These are phyloP conservation scores for Trypanosoma lewisi DNA, from an alignment of 208 protist genomes.

Conservation along the genomic window DNA sequence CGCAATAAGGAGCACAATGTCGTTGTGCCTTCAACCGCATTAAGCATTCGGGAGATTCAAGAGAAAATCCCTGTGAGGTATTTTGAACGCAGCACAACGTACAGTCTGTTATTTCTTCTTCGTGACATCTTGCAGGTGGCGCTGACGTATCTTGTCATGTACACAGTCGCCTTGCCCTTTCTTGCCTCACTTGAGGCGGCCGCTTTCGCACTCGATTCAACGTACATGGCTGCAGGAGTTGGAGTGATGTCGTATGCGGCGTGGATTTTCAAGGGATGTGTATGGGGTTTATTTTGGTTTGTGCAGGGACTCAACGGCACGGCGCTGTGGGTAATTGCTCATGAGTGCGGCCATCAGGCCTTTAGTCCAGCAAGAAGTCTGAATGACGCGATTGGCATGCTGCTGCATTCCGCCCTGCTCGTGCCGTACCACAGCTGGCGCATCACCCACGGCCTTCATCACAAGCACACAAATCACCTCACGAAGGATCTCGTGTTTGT, in stretches of 20 bases:
- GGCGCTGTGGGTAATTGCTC: slow-evolving; percentile 92
- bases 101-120: slow-evolving; percentile 49
- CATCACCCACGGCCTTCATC: slow-evolving; percentile 91
- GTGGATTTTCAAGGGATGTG: slow-evolving; percentile 33
- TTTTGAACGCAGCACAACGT: slow-evolving; percentile 52
- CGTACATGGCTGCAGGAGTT: not conserved
- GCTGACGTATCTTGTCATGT: slow-evolving; percentile 59
- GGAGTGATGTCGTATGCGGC: not conserved
- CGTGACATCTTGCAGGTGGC: slow-evolving; percentile 65
- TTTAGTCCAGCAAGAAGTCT: slow-evolving; percentile 75
- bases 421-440: slow-evolving; percentile 94
- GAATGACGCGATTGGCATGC: slow-evolving; percentile 89
- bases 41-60: slow-evolving; percentile 76
- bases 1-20: slow-evolving; percentile 62
- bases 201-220: slow-evolving; percentile 6
- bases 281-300: slow-evolving; percentile 79
- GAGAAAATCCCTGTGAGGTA: slow-evolving; percentile 71
- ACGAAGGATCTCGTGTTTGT: slow-evolving; percentile 89
- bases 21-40: slow-evolving; percentile 50
- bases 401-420: slow-evolving; percentile 87
- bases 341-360: slow-evolving; percentile 94
- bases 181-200: slow-evolving; percentile 26
- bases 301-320: slow-evolving; percentile 85
- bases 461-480: slow-evolving; percentile 94
- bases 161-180: slow-evolving; percentile 35